Conservation (phyloP, 2,329 filamentous ascomycete genomes). For the Epichloe sp. region DNA sequence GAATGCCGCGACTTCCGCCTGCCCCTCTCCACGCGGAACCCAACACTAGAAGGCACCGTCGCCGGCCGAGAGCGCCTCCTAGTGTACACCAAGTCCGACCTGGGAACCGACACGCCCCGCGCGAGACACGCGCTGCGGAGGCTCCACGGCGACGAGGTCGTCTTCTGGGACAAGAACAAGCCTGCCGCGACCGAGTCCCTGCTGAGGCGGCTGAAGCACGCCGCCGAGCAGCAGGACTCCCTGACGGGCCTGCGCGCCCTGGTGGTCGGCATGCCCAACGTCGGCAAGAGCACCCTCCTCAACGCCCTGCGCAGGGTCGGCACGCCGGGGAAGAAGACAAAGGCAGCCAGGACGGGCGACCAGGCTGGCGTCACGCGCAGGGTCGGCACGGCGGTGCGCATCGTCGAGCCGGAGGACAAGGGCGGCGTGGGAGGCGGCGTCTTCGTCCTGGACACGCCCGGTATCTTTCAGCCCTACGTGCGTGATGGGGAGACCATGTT, state of each 20-base stretch:
- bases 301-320: conserved; percentile 68
- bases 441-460: conserved; percentile 83
- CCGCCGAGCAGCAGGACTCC: conserved; percentile 28
- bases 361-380: conserved; percentile 86
- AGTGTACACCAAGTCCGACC: conserved; percentile 83
- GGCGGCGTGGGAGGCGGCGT: conserved; percentile 45
- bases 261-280: conserved; percentile 95
- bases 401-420: conserved; percentile 35
- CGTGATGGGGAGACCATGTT: conserved; percentile 78
- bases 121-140: conserved; percentile 17
- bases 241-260: conserved; percentile 76
- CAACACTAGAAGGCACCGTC: conserved; percentile 68
- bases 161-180: conserved; percentile 32
- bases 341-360: conserved; percentile 70
- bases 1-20: conserved; percentile 92
- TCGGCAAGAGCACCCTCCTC: conserved; percentile 89
- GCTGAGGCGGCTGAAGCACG: conserved; percentile 22
- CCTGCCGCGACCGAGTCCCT: conserved; percentile 23
- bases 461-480: conserved; percentile 90
- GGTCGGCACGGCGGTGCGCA: conserved; percentile 69
- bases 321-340: conserved; percentile 32
- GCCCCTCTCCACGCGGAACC: conserved; percentile 80
- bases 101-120: conserved; percentile 34
- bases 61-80: conserved; percentile 62
- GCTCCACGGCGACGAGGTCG: conserved; percentile 19